Percentiles rank a stretch among this genome's conserved stretches.
Conservation (phyloP, 148 eudicot species). For the Diospyros lotus region DNA sequence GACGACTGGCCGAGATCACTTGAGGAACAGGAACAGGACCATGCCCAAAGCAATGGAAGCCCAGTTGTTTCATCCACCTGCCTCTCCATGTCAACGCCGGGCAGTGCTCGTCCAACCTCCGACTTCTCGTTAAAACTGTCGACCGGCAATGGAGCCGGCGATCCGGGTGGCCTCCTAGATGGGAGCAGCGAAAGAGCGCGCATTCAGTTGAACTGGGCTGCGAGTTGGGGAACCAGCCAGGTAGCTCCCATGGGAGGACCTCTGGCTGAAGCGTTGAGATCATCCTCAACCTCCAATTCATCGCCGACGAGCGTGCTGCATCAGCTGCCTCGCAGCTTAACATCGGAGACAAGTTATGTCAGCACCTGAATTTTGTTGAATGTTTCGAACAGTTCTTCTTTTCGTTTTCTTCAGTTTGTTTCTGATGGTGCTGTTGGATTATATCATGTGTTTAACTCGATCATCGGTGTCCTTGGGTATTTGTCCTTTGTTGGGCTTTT, state of each 20-base stretch:
- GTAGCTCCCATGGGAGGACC: constrained; percentile 71
- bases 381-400: background rate
- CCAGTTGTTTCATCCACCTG: constrained; percentile 24
- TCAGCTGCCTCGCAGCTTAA: constrained; percentile 22
- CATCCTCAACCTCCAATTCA: constrained; percentile 42
- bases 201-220: constrained; percentile 29
- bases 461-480: no score
- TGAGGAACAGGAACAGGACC: constrained; percentile 17
- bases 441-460: no score
- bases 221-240: constrained; percentile 33
- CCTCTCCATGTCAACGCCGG: constrained; percentile 57
- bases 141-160: constrained; percentile 33
- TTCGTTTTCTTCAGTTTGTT: no score
- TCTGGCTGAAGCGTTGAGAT: constrained; percentile 72
- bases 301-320: constrained; percentile 75
- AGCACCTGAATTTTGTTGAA: constrained; percentile 27
- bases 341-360: constrained; percentile 50
- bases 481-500: no score
- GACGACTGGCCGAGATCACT: constrained; percentile 67
- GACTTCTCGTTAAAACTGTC: constrained; percentile 66
- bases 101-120: constrained; percentile 28
- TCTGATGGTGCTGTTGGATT: no score
- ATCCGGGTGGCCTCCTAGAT: constrained; percentile 8
- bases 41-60: constrained; percentile 16
- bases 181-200: constrained; percentile 7